These are phyloP conservation scores for Microcos paniculata DNA, from an alignment of 345 rosid species.

Conservation along the genomic window DNA sequence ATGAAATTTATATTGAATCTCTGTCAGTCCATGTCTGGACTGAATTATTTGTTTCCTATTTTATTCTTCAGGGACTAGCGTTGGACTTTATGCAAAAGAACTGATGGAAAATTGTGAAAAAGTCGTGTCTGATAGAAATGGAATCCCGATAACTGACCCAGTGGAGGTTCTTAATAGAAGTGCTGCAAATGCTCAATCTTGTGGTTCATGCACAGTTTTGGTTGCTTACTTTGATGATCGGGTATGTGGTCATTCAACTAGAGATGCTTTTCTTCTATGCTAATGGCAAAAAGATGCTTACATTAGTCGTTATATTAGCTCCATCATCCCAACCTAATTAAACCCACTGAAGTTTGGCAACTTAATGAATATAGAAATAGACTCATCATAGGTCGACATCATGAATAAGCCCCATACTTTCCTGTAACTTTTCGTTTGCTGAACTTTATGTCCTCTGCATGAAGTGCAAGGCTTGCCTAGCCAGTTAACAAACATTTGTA, in stretches of 20 bases:
- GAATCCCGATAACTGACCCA: conserved; percentile 39
- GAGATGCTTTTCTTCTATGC: background rate
- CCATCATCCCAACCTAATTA: background rate
- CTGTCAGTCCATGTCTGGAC: background rate
- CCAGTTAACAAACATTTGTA: background rate
- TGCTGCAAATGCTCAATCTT: conserved; percentile 45
- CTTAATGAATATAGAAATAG: background rate
- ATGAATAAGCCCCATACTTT: background rate
- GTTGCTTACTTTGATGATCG: conserved; percentile 60
- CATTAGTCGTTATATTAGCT: background rate
- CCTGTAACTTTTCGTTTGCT: background rate
- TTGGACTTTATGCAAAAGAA: conserved; percentile 52
- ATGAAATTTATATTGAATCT: background rate
- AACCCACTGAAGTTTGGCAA: background rate
- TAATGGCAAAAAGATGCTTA: background rate
- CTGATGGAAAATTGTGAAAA: conserved; percentile 54
- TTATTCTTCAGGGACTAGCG: conserved; percentile 44
- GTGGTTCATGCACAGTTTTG: conserved; percentile 66
- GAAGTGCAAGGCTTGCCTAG: background rate
- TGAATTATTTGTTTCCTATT: background rate
- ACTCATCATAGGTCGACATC: background rate
- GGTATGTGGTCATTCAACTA: conserved; percentile 35
- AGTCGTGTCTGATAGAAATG: conserved; percentile 37
- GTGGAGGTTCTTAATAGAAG: conserved; percentile 51
- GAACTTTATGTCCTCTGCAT: background rate